phyloP scores from a whole-genome alignment of 2,329 filamentous ascomycete species.

The Chlorencoelia australis region DNA sequence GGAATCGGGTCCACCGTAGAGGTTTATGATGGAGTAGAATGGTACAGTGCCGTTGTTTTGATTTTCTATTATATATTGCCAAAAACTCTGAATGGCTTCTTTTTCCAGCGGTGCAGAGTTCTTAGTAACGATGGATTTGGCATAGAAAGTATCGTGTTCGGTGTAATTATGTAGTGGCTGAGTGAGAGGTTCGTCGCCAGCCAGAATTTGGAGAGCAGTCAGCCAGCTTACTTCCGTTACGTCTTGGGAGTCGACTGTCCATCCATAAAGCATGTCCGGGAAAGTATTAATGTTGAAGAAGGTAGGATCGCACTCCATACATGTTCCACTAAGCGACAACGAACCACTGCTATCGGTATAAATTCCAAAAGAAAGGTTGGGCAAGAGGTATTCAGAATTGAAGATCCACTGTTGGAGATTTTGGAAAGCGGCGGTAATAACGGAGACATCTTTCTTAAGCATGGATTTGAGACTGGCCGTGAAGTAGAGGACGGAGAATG shows the following conservation, averaged over 20 bases:
- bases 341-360: slow-evolving; percentile 29
- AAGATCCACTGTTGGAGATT: slow-evolving; percentile 4
- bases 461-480: slow-evolving; percentile 7
- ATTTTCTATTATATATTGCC: slow-evolving; percentile 4
- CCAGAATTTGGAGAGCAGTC: slow-evolving; percentile 11
- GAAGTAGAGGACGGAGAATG: slow-evolving; percentile 20
- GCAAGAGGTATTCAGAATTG: slow-evolving; percentile 22
- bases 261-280: slow-evolving; percentile 29
- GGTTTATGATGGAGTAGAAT: slow-evolving; percentile 7
- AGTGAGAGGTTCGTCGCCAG: background rate
- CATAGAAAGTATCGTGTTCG: slow-evolving; percentile 12
- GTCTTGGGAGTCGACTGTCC: slow-evolving; percentile 16
- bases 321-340: slow-evolving; percentile 30
- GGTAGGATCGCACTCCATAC: slow-evolving; percentile 27
- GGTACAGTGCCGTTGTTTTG: slow-evolving; percentile 3
- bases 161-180: slow-evolving; percentile 12
- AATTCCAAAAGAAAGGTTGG: slow-evolving; percentile 31
- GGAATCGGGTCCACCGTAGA: slow-evolving; percentile 9
- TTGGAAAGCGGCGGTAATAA: slow-evolving; percentile 3
- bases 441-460: slow-evolving; percentile 15
- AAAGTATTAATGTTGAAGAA: slow-evolving; percentile 30
- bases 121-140: slow-evolving; percentile 12
- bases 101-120: slow-evolving; percentile 7
- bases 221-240: slow-evolving; percentile 17
- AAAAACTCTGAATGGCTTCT: slow-evolving; percentile 4